A percentile compares a stretch with the other conserved stretches of the same genome.
Evolutionary conservation across 805 yeast genomes (phyloP).

Genomic region (Cyberlindnera veronae): DNA sequence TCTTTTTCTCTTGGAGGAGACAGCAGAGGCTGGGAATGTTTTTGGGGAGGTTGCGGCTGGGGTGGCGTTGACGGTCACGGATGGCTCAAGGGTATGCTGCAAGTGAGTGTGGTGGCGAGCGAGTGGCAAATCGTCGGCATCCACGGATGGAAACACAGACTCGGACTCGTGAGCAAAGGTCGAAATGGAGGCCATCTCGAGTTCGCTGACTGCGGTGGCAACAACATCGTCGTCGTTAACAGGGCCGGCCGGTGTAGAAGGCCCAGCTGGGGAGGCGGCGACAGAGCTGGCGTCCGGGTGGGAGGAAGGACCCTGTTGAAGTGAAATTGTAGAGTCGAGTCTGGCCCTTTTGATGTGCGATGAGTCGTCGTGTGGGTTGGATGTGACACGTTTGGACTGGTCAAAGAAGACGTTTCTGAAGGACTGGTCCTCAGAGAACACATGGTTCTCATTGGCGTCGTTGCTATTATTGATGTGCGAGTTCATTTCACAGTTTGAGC

Average conservation of each 20-base stretch:
- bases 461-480: slow-evolving; percentile 36
- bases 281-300: slow-evolving; percentile 13
- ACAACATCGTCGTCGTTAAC: slow-evolving; percentile 16
- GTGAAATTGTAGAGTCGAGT: slow-evolving; percentile 21
- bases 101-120: neutral
- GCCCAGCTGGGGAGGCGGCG: slow-evolving; percentile 11
- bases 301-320: slow-evolving; percentile 8
- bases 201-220: slow-evolving; percentile 13
- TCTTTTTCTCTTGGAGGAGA: slow-evolving; percentile 10
- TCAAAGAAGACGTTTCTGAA: slow-evolving; percentile 27
- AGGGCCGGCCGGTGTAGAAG: slow-evolving; percentile 9
- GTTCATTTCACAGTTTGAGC: slow-evolving; percentile 27
- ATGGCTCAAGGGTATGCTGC: slow-evolving; percentile 8
- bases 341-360: slow-evolving; percentile 32
- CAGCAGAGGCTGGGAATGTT: slow-evolving; percentile 2
- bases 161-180: slow-evolving; percentile 6
- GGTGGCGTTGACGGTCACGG: slow-evolving; percentile 7
- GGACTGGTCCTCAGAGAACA: slow-evolving; percentile 31
- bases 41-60: slow-evolving; percentile 12
- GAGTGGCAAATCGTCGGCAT: slow-evolving; percentile 5
- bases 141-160: slow-evolving; percentile 17
- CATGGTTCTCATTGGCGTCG: slow-evolving; percentile 32
- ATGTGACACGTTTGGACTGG: slow-evolving; percentile 19
- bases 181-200: slow-evolving; percentile 11
- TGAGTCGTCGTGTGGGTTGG: slow-evolving; percentile 19